These are phyloP conservation scores for Trypanosoma cruzi DNA, from an alignment of 208 protist species.

Conservation along the genomic window DNA sequence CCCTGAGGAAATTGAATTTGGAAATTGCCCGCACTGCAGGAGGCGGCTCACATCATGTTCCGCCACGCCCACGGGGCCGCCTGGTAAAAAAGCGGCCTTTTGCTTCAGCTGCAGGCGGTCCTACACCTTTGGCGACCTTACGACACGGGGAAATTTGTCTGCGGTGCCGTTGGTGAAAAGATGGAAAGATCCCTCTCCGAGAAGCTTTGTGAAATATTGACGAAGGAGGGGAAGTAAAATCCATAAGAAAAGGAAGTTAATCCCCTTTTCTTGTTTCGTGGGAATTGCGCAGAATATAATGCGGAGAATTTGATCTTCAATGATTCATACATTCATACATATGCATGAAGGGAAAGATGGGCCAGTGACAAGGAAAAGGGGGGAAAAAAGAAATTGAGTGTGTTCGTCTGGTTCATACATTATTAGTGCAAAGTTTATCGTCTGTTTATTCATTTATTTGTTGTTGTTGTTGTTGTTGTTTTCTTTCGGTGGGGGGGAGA, in stretches of 20 bases:
- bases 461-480: background rate
- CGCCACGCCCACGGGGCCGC: slow-evolving; percentile 16
- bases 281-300: background rate
- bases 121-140: slow-evolving; percentile 75
- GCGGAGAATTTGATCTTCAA: background rate
- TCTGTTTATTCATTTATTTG: background rate
- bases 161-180: background rate
- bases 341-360: background rate
- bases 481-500: no score
- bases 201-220: background rate
- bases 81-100: slow-evolving; percentile 61
- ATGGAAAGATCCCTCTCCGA: background rate
- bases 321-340: background rate
- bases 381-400: background rate
- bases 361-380: no score
- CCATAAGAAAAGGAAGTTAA: background rate
- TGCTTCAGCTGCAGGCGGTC: slow-evolving; percentile 81
- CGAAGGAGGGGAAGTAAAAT: background rate
- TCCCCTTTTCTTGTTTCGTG: background rate
- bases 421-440: background rate
- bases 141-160: background rate
- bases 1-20: slow-evolving; percentile 41
- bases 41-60: slow-evolving; percentile 48
- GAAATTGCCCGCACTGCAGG: slow-evolving; percentile 72
- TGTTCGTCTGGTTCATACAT: background rate